Base-by-base conservation (phyloP, 2,329 filamentous ascomycete genomes). In the Xylaria sp. region DNA sequence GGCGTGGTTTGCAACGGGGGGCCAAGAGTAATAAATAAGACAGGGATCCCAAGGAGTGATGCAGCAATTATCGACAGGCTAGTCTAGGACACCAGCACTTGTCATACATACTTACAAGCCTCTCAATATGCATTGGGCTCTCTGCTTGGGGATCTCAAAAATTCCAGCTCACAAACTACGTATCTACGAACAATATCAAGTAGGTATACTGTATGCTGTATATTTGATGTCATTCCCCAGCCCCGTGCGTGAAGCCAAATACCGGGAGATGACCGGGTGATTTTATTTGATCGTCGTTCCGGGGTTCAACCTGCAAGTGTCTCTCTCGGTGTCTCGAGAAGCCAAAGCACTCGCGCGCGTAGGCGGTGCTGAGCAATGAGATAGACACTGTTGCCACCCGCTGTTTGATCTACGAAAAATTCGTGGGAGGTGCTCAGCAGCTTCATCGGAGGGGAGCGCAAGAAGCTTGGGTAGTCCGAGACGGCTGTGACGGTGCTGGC, bases 361-460 rank as follows among this genome's bases (percentile, higher is more conserved):
- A 24, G 12, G 32, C 30, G 21, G 57, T 57, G 51, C 32, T 51
- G 9, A 39, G 55, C 19, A 27, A 21, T 57, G 17, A 14, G 34
- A 55, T 11, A 51, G 32, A 60, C 55, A 45, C 14, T 17, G 32
- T 27, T 39, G 24, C 53, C 58, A 45, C 34, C 53, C 55, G 47
- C 45, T 45, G 64, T 67, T 62, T 69, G 67, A 69, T 69, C 59
- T 68, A 45, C 68, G 54, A 48, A 56, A 14, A 57, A 36, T 11
- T 58, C 36, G 30, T 42, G 32, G 39, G 53, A 62, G 32, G 54
- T 39, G 61, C 3, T 58, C 48, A 36, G 39, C 34, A 58, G 48
- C 34, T 19, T 54, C 19, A 62, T 57, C 6, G 34, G 21, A 17
- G 36, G 30, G 34, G 12, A 58, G 51, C 54, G 61, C 59, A 65